Conservation (phyloP, 192 early-diverging fungal genomes). For the Radiomyces spectabilis region DNA sequence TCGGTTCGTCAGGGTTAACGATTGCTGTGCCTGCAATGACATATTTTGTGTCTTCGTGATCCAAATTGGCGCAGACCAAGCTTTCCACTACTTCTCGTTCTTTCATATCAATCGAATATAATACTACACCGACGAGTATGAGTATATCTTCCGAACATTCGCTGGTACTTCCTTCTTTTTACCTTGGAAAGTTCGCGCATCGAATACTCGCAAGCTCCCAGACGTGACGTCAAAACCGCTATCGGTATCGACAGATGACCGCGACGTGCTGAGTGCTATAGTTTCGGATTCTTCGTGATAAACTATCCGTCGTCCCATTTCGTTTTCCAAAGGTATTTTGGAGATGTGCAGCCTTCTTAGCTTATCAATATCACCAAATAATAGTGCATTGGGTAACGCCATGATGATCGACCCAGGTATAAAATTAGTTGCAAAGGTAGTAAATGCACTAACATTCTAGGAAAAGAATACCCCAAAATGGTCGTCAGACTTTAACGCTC, state of each 20-base stretch:
- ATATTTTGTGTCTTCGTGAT: too few relatives aligned
- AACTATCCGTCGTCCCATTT: constrained; percentile 65
- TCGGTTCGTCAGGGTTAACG: constrained; percentile 39
- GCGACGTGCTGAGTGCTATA: constrained; percentile 57
- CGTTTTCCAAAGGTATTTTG: constrained; percentile 49
- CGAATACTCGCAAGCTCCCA: constrained; percentile 56
- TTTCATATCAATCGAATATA: constrained; percentile 31
- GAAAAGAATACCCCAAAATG: too few relatives aligned
- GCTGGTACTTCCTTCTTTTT: too few relatives aligned
- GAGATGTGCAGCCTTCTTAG: constrained; percentile 83
- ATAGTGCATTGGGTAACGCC: constrained; percentile 48
- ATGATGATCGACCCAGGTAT: constrained; percentile 57
- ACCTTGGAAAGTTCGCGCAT: constrained; percentile 71
- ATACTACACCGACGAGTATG: too few relatives aligned
- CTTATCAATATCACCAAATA: constrained; percentile 71
- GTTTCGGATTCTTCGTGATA: constrained; percentile 45
- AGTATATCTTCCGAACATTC: too few relatives aligned
- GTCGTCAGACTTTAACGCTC: too few relatives aligned
- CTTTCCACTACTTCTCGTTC: constrained; percentile 33
- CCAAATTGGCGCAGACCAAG: constrained; percentile 30
- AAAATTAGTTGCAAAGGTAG: constrained; percentile 36
- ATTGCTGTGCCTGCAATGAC: constrained; percentile 73
- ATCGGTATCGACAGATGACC: constrained; percentile 18
- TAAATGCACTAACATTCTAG: constrained; percentile 3
- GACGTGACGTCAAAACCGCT: constrained; percentile 32